A percentile compares a stretch with the other conserved stretches of the same genome.
Evolutionary conservation across 306 rosid species (phyloP).

Genomic region (Boehmeria nivea): DNA sequence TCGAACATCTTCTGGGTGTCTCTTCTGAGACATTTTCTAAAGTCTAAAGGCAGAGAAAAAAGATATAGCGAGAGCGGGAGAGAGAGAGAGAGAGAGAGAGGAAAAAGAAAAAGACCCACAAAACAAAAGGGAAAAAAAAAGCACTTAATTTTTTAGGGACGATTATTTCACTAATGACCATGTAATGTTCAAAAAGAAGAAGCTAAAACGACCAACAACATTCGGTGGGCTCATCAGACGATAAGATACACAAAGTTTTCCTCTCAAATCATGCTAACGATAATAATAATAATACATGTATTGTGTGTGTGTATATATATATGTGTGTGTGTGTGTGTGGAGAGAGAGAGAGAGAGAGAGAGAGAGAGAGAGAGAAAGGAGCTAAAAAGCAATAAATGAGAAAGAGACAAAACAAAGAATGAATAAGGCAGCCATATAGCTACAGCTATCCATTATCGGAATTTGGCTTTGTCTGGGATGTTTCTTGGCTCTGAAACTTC

Average conservation of each 20-base stretch:
- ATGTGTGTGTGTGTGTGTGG: not conserved
- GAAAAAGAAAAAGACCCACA: no score
- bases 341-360: not conserved
- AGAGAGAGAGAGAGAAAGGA: constrained; percentile 3
- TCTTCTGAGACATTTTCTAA: constrained; percentile 72
- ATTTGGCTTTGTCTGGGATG: constrained; percentile 56
- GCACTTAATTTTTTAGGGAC: not conserved
- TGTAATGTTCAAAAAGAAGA: not conserved
- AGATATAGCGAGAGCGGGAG: not conserved
- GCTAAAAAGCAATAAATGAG: constrained; percentile 11
- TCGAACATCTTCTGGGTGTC: constrained; percentile 71
- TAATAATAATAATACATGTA: no score
- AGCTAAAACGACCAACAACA: constrained; percentile 36
- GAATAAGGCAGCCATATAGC: not conserved
- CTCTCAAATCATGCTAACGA: not conserved
- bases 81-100: not conserved
- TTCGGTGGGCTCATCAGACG: constrained; percentile 18
- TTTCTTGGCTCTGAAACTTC: constrained; percentile 30
- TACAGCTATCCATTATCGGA: constrained; percentile 3
- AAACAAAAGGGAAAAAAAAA: not conserved
- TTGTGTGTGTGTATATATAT: not conserved
- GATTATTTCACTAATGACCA: constrained; percentile 12
- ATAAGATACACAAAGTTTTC: not conserved
- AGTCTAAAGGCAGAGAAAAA: not conserved
- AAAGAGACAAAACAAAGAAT: constrained; percentile 17